A percentile compares a stretch with the other conserved stretches of the same genome.
Evolutionary conservation across 1,284 basidiomycete genomes (phyloP).

Genomic region (Tilletia walkeri): DNA sequence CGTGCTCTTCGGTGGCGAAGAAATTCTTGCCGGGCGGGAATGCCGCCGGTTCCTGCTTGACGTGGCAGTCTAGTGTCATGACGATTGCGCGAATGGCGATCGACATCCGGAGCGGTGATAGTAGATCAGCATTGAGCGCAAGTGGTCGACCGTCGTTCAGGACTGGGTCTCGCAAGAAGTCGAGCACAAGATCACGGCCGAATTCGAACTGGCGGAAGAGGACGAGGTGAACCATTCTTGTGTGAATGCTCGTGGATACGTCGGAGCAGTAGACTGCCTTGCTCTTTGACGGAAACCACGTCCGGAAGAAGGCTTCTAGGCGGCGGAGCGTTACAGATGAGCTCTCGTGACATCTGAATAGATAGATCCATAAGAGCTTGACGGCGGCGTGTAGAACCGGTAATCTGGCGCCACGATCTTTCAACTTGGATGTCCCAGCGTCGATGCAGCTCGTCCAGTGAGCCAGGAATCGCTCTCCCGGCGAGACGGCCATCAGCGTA

Average conservation of each 20-base stretch:
- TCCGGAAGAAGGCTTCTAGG: constrained; percentile 73
- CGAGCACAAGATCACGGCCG: constrained; percentile 74
- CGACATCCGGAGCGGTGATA: constrained; percentile 61
- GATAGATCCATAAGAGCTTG: constrained; percentile 86
- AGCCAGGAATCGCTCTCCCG: constrained; percentile 77
- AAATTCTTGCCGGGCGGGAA: constrained; percentile 80
- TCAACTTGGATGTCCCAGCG: constrained; percentile 69
- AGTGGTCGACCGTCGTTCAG: constrained; percentile 40
- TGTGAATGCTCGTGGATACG: constrained; percentile 73
- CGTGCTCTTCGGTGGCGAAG: constrained; percentile 22
- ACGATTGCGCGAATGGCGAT: constrained; percentile 77
- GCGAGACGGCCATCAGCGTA: constrained; percentile 80
- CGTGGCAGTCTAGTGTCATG: constrained; percentile 70
- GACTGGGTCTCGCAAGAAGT: constrained; percentile 41
- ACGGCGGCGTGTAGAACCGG: constrained; percentile 78
- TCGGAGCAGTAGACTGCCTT: constrained; percentile 69
- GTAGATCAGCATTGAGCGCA: constrained; percentile 45
- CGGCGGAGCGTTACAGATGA: constrained; percentile 73
- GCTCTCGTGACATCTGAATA: constrained; percentile 86
- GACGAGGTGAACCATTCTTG: constrained; percentile 77
- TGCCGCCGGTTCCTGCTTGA: constrained; percentile 66
- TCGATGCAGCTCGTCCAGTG: constrained; percentile 67
- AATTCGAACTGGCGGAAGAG: constrained; percentile 82
- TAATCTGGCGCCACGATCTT: constrained; percentile 77
- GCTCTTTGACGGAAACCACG: constrained; percentile 75